Evolutionary conservation across 1,284 basidiomycete species (phyloP), one percentile per base, ranked within the genome.

Genomic region (Macrocystidia cucumis): DNA sequence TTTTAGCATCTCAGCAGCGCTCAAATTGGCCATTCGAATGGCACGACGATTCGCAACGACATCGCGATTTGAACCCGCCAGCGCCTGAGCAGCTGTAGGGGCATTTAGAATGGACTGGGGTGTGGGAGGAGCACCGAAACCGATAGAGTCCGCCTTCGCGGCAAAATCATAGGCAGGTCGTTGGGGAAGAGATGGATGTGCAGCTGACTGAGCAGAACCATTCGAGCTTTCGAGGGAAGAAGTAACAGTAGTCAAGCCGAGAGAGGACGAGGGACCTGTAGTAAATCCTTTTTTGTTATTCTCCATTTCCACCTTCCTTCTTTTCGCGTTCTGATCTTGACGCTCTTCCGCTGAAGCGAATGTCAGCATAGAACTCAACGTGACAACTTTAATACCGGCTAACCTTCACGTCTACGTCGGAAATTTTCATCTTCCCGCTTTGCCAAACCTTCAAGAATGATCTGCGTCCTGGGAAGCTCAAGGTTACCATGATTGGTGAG

Each of bases 401-500:
- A 60, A 91, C 90, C 74, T 76, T 98, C 91, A 62, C 87, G 87
- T 52, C 95, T 74, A 55, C 76, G 77, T 55, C 84, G 74, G 64
- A 99, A 98, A 49, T 98, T 98, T 28, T 92, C 91, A 63, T 96
- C 91, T 66, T 99, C 96, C 54, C 85, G 72, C 55, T 73, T 74
- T 6, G 93, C 91, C 40, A 98, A 71, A 43, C 92, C 93, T 55
- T 96, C 90, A 57, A 99, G 75, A 54, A 99, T 97, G 54, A 96
- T 79, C 64, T 97, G 88, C 29, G 85, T 89, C 56, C 91, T 73
- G 24, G 72, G 67, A 42, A 98, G 69, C 57, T 95, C 85, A 59
- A 98, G 76, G 49, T 78, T 75, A 43, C 96, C 96, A 60, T 97
- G 83, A 54, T 97, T 87, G 41, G 95, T 95, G 49, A 98, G 55